A percentile compares a stretch with the other conserved stretches of the same genome.
Evolutionary conservation across 345 rosid species (phyloP).

Genomic region (Turritis glabra): DNA sequence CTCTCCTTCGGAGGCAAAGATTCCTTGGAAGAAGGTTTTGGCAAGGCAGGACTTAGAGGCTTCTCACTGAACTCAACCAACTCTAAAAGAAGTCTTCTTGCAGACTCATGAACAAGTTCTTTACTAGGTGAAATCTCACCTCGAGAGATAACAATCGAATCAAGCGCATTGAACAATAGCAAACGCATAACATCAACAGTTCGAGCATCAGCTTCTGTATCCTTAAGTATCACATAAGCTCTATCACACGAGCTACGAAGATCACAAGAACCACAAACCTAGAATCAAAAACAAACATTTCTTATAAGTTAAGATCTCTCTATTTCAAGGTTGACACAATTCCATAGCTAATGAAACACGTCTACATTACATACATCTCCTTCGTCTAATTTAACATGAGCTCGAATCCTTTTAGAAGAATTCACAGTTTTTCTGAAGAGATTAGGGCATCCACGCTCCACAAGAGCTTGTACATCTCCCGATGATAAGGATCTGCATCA

Average conservation of each 20-base stretch:
- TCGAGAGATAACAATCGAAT: constrained; percentile 60
- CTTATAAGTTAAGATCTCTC: constrained; percentile 8
- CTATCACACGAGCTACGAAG: constrained; percentile 85
- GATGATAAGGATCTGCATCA: constrained; percentile 62
- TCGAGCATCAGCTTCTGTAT: constrained; percentile 67
- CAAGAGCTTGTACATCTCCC: constrained; percentile 59
- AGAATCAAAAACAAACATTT: constrained; percentile 20
- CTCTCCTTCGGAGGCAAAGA: constrained; percentile 35
- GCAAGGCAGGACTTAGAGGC: constrained; percentile 53
- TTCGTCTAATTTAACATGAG: constrained; percentile 61
- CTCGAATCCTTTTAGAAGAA: constrained; percentile 88
- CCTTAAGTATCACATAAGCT: constrained; percentile 76
- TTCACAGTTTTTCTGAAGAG: constrained; percentile 73
- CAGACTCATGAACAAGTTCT: constrained; percentile 56
- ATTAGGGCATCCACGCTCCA: constrained; percentile 85
- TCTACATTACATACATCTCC: constrained; percentile 76
- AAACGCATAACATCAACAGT: constrained; percentile 86
- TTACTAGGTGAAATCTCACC: constrained; percentile 55
- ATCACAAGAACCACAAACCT: constrained; percentile 87
- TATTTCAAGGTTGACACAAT: neutral
- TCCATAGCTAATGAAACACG: neutral
- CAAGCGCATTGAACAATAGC: constrained; percentile 66
- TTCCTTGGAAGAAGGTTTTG: constrained; percentile 46
- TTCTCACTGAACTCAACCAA: constrained; percentile 71
- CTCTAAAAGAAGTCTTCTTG: constrained; percentile 70